Conservation (phyloP, 2,329 filamentous ascomycete genomes). For the Mariannaea elegans region DNA sequence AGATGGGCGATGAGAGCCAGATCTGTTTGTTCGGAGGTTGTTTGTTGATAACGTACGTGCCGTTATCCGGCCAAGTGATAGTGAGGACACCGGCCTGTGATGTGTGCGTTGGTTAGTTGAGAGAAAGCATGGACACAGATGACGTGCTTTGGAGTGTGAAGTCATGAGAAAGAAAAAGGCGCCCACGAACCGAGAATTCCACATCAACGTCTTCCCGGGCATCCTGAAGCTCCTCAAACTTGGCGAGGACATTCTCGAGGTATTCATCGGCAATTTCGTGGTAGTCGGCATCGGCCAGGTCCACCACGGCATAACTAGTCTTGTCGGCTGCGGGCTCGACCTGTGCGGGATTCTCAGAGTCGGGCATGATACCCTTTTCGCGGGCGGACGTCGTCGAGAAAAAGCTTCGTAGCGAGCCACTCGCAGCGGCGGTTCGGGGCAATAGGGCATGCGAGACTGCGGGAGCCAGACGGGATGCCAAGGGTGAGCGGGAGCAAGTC, state of each 20-base stretch:
- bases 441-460: constrained; percentile 8
- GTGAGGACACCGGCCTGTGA: constrained; percentile 84
- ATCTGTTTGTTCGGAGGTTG: constrained; percentile 98
- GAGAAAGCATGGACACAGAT: neutral
- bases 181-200: constrained; percentile 79
- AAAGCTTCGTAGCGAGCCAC: constrained; percentile 32
- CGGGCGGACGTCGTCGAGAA: constrained; percentile 43
- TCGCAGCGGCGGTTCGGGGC: constrained; percentile 6
- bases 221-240: constrained; percentile 80
- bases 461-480: constrained; percentile 31
- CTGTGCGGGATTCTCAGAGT: constrained; percentile 63
- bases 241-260: constrained; percentile 65
- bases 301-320: constrained; percentile 59
- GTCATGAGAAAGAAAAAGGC: neutral
- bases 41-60: constrained; percentile 96
- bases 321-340: constrained; percentile 48
- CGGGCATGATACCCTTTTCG: constrained; percentile 66
- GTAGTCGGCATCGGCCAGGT: constrained; percentile 76
- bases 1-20: constrained; percentile 92
- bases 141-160: neutral
- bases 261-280: constrained; percentile 81
- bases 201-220: constrained; percentile 80
- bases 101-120: constrained; percentile 23
- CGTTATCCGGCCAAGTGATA: constrained; percentile 72
- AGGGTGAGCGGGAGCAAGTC: constrained; percentile 32